A percentile compares a stretch with the other conserved stretches of the same genome.
These are phyloP conservation scores for Nemania bipapillata DNA, from an alignment of 2,329 filamentous ascomycete species.

Conservation along the genomic window DNA sequence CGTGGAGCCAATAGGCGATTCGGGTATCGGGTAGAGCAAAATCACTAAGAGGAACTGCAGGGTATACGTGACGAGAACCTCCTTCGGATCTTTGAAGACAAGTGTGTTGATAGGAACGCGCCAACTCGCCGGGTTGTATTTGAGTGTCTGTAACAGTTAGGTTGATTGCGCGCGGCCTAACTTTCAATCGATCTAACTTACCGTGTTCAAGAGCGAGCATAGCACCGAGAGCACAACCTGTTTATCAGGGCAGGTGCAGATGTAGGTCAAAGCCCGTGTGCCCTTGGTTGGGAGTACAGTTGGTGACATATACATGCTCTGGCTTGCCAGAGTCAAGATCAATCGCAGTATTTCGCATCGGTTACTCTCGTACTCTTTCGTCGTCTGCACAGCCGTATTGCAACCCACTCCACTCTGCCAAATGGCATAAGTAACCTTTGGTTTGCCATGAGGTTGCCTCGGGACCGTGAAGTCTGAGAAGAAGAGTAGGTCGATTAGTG, in stretches of 20 bases:
- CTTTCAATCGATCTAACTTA: constrained; percentile 57
- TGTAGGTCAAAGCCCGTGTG: constrained; percentile 84
- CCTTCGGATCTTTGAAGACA: constrained; percentile 89
- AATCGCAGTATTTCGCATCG: constrained; percentile 88
- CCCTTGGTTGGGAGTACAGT: constrained; percentile 83
- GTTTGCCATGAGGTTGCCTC: constrained; percentile 73
- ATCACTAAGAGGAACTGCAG: constrained; percentile 89
- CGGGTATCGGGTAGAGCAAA: constrained; percentile 87
- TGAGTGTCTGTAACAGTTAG: constrained; percentile 73
- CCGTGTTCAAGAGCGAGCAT: constrained; percentile 93
- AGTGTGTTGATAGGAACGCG: constrained; percentile 92
- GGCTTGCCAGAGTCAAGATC: constrained; percentile 84
- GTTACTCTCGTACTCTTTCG: constrained; percentile 92
- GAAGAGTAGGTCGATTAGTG: constrained; percentile 88
- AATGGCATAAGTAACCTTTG: constrained; percentile 90
- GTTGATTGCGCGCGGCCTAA: neutral
- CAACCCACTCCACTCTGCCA: constrained; percentile 99
- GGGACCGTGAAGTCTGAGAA: constrained; percentile 90
- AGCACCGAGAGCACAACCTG: constrained; percentile 89
- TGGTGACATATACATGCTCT: constrained; percentile 91
- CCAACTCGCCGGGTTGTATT: constrained; percentile 96
- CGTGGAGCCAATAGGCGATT: constrained; percentile 70
- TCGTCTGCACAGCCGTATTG: constrained; percentile 86
- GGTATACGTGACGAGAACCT: constrained; percentile 89
- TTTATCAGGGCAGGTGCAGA: constrained; percentile 88